Evolutionary conservation across 345 rosid species (phyloP), one percentile per base, ranked within the genome.

Genomic region (Durio zibethinus): DNA sequence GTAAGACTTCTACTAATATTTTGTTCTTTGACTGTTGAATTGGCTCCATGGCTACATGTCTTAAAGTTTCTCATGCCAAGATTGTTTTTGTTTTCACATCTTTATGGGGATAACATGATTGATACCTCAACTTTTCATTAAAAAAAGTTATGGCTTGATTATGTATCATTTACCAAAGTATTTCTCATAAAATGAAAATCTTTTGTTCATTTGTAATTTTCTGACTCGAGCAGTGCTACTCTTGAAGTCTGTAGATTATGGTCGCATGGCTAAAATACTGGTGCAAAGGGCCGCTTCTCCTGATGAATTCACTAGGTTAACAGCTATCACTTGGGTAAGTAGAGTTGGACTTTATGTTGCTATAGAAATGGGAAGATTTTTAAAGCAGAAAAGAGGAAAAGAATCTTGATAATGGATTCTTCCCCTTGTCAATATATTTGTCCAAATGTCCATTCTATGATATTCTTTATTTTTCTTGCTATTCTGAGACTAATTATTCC

Each of bases 171-270:
- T 70, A 45, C 60, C 27, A 62, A 73, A 66, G 74, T 16, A 16
- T 78, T 81, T 83, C 60, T 67, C 77, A 73, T 75, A 54, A 71
- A 79, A 85, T 27, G 56, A 72, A 76, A 77, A 77, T 76, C 61
- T 82, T 77, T 84, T 84, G 83, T 88, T 88, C 88, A 87, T 87
- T 75, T 82, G 79, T 82, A 84, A 89, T 89, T 89, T 89, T 86
- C 94, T 95, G 91, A 93, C 92, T 90, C 86, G 79, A 87, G 85
- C 92, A 87, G 93, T 96, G 87, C 87, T 89, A 85, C 89, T 93
- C 85, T 91, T 92, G 89, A 92, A 97, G 99, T 97, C 99, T 94
- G 99, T 94, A 94, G 99, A 97, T 92, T 97, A 97, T 90, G 96
- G 98, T 84, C 98, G 99, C 78, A 97, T 97, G 99, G 97, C 99